Conservation (phyloP, 1,139 yeast species). For the Pichia sp. region DNA sequence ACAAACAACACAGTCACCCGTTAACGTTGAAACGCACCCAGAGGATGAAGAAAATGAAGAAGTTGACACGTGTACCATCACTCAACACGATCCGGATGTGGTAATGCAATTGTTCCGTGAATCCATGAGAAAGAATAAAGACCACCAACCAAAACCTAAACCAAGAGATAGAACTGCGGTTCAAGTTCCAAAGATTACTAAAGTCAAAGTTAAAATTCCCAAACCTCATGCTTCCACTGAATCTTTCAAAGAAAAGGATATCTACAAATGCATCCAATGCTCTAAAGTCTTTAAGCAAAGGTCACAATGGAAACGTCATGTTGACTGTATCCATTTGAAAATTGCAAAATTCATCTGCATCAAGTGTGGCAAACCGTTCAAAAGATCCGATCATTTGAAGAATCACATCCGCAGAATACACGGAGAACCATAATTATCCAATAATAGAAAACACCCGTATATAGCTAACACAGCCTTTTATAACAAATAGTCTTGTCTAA, state of each 20-base stretch:
- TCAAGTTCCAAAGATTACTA: constrained; percentile 8
- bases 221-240: neutral
- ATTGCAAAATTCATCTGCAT: constrained; percentile 27
- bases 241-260: constrained; percentile 6
- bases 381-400: constrained; percentile 32
- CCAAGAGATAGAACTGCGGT: neutral
- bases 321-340: constrained; percentile 32
- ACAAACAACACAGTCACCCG: too few relatives aligned
- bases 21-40: neutral
- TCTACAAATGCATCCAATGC: constrained; percentile 21
- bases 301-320: constrained; percentile 30
- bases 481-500: too few relatives aligned
- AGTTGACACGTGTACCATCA: neutral
- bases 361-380: constrained; percentile 26
- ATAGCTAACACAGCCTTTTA: too few relatives aligned
- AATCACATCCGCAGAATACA: constrained; percentile 30
- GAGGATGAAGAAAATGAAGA: too few relatives aligned
- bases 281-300: constrained; percentile 27
- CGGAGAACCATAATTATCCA: neutral
- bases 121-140: constrained; percentile 12
- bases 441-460: too few relatives aligned
- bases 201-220: constrained; percentile 2
- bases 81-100: constrained; percentile 6
- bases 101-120: constrained; percentile 10
- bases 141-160: constrained; percentile 1